A percentile compares a stretch with the other conserved stretches of the same genome.
phyloP scores from a whole-genome alignment of 345 rosid species.

The Tarenaya hassleriana region DNA sequence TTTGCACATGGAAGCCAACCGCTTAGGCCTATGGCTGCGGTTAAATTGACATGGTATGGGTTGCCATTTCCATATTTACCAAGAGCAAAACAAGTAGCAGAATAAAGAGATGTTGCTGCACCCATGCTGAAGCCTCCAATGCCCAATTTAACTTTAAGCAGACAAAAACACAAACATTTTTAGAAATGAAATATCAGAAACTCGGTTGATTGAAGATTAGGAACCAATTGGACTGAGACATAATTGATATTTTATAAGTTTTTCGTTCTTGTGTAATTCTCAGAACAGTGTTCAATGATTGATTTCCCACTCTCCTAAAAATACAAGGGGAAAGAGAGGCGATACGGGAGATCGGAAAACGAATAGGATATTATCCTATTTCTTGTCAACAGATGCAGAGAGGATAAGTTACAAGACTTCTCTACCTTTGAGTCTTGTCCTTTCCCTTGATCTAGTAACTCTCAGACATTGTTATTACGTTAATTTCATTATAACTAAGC shows the following conservation, averaged over 20 bases:
- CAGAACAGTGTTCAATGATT: too few species aligned
- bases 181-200: slow-evolving; percentile 5
- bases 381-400: too few species aligned
- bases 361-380: too few species aligned
- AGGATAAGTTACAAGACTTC: too few species aligned
- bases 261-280: too few species aligned
- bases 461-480: not conserved
- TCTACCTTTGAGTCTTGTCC: not conserved
- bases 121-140: slow-evolving; percentile 99
- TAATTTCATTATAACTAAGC: not conserved
- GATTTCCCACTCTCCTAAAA: too few species aligned
- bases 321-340: too few species aligned
- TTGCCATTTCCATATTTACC: slow-evolving; percentile 72
- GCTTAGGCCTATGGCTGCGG: slow-evolving; percentile 81
- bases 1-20: slow-evolving; percentile 98
- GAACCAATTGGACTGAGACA: too few species aligned
- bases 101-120: slow-evolving; percentile 79
- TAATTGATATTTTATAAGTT: too few species aligned
- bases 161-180: slow-evolving; percentile 21
- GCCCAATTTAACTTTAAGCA: slow-evolving; percentile 74
- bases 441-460: not conserved
- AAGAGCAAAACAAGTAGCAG: slow-evolving; percentile 64
- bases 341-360: too few species aligned
- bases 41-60: slow-evolving; percentile 63
- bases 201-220: not conserved